These are phyloP conservation scores for Amanita pseudoporphyria DNA, from an alignment of 768 basidiomycete species.

Conservation along the genomic window DNA sequence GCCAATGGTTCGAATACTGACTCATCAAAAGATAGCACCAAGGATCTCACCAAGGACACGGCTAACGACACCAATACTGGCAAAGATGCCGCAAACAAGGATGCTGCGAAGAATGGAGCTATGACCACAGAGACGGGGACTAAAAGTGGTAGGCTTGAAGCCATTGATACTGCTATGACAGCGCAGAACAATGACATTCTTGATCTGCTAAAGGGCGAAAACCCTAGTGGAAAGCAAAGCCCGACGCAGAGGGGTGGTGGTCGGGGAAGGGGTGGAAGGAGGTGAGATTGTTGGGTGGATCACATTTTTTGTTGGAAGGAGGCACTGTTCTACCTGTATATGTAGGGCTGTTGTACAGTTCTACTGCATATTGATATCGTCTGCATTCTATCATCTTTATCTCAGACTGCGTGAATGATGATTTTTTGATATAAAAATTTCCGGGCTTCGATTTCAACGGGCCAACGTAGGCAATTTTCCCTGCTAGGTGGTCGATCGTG, in stretches of 20 bases:
- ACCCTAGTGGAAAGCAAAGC: slow-evolving; percentile 1
- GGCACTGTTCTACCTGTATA: not conserved
- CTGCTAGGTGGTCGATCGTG: too few species aligned
- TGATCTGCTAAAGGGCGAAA: slow-evolving; percentile 1
- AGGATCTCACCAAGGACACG: not conserved
- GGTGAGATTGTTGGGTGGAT: not conserved
- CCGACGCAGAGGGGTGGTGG: not conserved
- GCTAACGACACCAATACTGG: not conserved
- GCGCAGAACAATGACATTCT: not conserved
- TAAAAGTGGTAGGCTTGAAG: not conserved
- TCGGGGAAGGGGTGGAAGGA: not conserved
- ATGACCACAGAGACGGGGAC: not conserved
- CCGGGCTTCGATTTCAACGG: too few species aligned
- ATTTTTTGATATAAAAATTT: too few species aligned
- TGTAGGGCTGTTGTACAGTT: too few species aligned
- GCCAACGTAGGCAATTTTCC: too few species aligned
- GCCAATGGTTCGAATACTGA: not conserved
- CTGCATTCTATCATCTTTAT: too few species aligned
- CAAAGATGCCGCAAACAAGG: not conserved
- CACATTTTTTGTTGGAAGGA: not conserved
- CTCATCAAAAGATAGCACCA: not conserved
- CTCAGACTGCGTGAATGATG: too few species aligned
- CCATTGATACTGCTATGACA: not conserved
- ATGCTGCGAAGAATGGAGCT: not conserved
- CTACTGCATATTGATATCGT: too few species aligned